Percentiles rank a stretch among this genome's conserved stretches.
Evolutionary conservation across 1,284 basidiomycete species (phyloP).

Genomic region (Grifola frondosa): DNA sequence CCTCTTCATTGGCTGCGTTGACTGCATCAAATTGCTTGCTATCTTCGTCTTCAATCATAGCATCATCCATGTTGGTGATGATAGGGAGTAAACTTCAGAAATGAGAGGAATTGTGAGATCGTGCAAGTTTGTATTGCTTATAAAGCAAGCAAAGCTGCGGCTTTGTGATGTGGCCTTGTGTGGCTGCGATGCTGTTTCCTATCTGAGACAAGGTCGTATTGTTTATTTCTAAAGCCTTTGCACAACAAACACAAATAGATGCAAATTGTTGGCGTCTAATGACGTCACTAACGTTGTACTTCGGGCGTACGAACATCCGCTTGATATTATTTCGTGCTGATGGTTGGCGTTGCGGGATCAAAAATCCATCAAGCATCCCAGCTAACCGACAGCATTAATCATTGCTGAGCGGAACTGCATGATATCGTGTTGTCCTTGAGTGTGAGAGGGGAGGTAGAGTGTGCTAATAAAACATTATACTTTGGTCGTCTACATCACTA

Average conservation of each 20-base stretch:
- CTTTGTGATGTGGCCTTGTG: too few relatives aligned
- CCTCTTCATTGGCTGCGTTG: slow-evolving; percentile 48
- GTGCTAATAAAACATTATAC: slow-evolving; percentile 17
- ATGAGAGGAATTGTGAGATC: not conserved
- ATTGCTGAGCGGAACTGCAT: too few relatives aligned
- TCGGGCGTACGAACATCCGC: too few relatives aligned
- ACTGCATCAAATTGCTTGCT: slow-evolving; percentile 62
- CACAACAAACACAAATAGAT: slow-evolving; percentile 8
- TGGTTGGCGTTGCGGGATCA: too few relatives aligned
- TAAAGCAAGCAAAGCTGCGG: not conserved
- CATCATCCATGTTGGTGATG: slow-evolving; percentile 42
- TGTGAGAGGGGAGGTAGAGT: too few relatives aligned
- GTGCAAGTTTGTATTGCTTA: not conserved
- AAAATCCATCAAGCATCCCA: too few relatives aligned
- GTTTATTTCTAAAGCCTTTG: slow-evolving; percentile 12
- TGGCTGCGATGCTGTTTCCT: too few relatives aligned
- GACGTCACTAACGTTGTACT: too few relatives aligned
- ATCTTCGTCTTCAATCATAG: slow-evolving; percentile 59
- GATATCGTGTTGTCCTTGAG: too few relatives aligned
- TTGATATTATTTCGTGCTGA: too few relatives aligned
- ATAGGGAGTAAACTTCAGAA: slow-evolving; percentile 1
- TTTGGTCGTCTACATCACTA: slow-evolving; percentile 26
- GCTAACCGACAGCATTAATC: too few relatives aligned
- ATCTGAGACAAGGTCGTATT: not conserved
- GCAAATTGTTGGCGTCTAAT: not conserved